These are phyloP conservation scores for Phycomyces blakesleeanus DNA, from an alignment of 192 early-diverging fungal genomes.

Conservation along the genomic window DNA sequence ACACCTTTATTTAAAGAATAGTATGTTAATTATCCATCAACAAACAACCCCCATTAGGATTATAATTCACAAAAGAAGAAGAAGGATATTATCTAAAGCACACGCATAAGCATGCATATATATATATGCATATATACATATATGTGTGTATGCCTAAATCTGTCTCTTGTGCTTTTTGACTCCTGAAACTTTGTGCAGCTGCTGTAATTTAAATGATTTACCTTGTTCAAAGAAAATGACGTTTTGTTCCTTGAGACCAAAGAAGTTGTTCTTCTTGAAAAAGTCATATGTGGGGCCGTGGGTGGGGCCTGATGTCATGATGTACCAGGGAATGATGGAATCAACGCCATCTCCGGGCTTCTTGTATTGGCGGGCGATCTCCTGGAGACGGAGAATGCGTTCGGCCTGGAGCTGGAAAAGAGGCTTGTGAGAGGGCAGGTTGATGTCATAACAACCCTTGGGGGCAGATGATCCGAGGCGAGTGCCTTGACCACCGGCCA, in stretches of 20 bases:
- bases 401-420: conserved; percentile 91
- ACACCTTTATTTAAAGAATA: too few relatives aligned
- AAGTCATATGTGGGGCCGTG: conserved; percentile 68
- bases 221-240: conserved; percentile 97
- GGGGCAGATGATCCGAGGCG: conserved; percentile 72
- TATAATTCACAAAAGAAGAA: too few relatives aligned
- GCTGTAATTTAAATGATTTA: conserved; percentile 16
- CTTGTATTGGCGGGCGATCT: conserved; percentile 40
- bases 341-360: neutral
- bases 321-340: conserved; percentile 87
- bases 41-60: too few relatives aligned
- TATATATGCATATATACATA: too few relatives aligned
- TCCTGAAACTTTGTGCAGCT: too few relatives aligned
- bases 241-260: conserved; percentile 82
- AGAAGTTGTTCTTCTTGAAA: conserved; percentile 81
- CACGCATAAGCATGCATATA: too few relatives aligned
- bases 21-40: too few relatives aligned
- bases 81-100: too few relatives aligned
- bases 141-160: too few relatives aligned
- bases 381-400: conserved; percentile 80
- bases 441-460: conserved; percentile 92
- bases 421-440: conserved; percentile 79
- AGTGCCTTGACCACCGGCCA: conserved; percentile 87
- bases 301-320: conserved; percentile 98
- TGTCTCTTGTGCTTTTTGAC: neutral